These are phyloP conservation scores for Mrakia blollopis DNA, from an alignment of 768 basidiomycete species.

Conservation along the genomic window DNA sequence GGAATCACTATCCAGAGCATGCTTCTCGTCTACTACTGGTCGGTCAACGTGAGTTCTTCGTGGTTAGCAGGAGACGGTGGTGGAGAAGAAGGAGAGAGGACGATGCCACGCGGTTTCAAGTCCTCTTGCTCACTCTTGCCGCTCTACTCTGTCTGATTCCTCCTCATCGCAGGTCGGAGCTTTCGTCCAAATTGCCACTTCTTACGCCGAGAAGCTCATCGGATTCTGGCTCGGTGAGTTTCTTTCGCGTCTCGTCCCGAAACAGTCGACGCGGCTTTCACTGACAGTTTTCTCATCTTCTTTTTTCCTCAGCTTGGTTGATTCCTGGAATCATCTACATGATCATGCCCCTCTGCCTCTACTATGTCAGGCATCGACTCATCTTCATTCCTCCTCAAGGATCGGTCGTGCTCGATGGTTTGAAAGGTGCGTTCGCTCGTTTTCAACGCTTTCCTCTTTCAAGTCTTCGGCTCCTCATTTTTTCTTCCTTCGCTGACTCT, in stretches of 20 bases:
- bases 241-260: too few relatives aligned
- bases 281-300: slow-evolving; percentile 24
- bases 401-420: slow-evolving; percentile 41
- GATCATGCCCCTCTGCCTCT: slow-evolving; percentile 29
- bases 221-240: slow-evolving; percentile 40
- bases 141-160: slow-evolving; percentile 4
- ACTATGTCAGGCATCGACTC: slow-evolving; percentile 33
- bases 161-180: slow-evolving; percentile 38
- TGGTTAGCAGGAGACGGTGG: too few relatives aligned
- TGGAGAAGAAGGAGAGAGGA: too few relatives aligned
- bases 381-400: slow-evolving; percentile 43
- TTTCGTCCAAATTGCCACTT: slow-evolving; percentile 40
- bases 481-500: not conserved
- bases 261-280: not conserved
- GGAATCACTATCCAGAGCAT: not conserved
- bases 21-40: slow-evolving; percentile 27
- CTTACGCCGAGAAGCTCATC: slow-evolving; percentile 39
- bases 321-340: slow-evolving; percentile 42
- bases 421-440: not conserved
- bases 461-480: not conserved
- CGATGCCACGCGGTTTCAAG: too few relatives aligned
- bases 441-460: not conserved
- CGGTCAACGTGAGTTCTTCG: slow-evolving; percentile 19
- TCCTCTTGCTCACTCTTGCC: not conserved
- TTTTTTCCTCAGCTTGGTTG: slow-evolving; percentile 33